phyloP scores from a whole-genome alignment of 495 filamentous ascomycete genomes.

The Tuber umbilicatum region DNA sequence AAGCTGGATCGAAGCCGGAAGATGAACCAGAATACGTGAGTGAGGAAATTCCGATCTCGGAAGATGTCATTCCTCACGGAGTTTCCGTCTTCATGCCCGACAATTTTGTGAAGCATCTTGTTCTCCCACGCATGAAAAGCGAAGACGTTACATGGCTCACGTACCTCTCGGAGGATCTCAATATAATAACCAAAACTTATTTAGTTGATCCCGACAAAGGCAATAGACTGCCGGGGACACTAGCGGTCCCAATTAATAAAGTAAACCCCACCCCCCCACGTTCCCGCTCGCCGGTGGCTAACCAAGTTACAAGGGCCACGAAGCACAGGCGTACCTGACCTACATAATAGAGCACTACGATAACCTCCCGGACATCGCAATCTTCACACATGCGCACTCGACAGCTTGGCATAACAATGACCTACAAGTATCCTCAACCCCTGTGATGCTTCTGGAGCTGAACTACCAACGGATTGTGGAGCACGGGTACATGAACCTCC shows the following conservation, averaged over 20 bases:
- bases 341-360: conserved; percentile 51
- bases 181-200: conserved; percentile 28
- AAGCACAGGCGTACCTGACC: conserved; percentile 59
- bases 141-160: conserved; percentile 55
- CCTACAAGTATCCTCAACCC: conserved; percentile 35
- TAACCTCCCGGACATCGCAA: conserved; percentile 45
- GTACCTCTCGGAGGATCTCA: conserved; percentile 24
- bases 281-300: background rate
- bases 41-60: background rate
- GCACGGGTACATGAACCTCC: conserved; percentile 60
- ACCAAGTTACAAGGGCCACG: conserved; percentile 46
- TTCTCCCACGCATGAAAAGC: conserved; percentile 51
- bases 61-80: conserved; percentile 22
- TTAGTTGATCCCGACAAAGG: conserved; percentile 22
- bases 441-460: conserved; percentile 37
- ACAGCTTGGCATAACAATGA: conserved; percentile 52
- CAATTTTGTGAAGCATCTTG: conserved; percentile 51
- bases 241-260: conserved; percentile 33
- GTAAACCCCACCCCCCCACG: background rate
- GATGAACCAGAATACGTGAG: background rate
- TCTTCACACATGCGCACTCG: conserved; percentile 48
- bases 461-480: conserved; percentile 35
- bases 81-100: conserved; percentile 34
- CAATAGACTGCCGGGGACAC: conserved; percentile 12
- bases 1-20: background rate